These are phyloP conservation scores for Capsicum chinense DNA, from an alignment of 257 asterid species.

Conservation along the genomic window DNA sequence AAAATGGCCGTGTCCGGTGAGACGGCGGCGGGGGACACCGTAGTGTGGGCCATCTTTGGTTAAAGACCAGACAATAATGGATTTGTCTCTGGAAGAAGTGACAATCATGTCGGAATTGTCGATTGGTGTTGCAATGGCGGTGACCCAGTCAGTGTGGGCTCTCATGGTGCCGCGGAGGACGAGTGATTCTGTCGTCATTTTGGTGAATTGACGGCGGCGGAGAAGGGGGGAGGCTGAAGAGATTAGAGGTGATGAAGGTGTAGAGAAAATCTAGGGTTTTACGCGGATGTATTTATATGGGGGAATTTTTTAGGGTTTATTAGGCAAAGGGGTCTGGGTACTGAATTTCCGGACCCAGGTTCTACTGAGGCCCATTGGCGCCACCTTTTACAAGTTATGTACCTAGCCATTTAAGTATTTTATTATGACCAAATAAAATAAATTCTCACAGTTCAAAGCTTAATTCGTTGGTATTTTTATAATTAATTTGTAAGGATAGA, in stretches of 20 bases:
- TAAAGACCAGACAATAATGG: conserved; percentile 37
- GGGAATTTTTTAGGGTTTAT: not conserved
- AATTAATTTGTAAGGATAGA: too few species aligned
- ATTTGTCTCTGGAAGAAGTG: conserved; percentile 40
- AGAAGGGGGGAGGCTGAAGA: not conserved
- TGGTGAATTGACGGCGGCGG: not conserved
- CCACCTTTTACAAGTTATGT: not conserved
- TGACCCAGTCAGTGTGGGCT: conserved; percentile 46
- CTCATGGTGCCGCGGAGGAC: conserved; percentile 36
- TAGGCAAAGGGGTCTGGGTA: not conserved
- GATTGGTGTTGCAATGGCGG: conserved; percentile 42
- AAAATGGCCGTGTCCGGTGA: conserved; percentile 62
- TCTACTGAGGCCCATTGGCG: not conserved
- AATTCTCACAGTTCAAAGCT: too few species aligned
- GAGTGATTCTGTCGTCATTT: conserved; percentile 35
- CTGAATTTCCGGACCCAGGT: not conserved
- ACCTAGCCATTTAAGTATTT: too few species aligned
- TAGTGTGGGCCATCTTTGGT: conserved; percentile 35
- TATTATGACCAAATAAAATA: too few species aligned
- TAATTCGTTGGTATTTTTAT: too few species aligned
- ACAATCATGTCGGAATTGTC: conserved; percentile 44
- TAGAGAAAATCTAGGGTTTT: not conserved
- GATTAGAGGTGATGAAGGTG: not conserved
- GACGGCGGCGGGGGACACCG: conserved; percentile 36
- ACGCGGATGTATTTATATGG: not conserved